These are phyloP conservation scores for Brassica nigra DNA, from an alignment of 345 rosid species.

Conservation along the genomic window DNA sequence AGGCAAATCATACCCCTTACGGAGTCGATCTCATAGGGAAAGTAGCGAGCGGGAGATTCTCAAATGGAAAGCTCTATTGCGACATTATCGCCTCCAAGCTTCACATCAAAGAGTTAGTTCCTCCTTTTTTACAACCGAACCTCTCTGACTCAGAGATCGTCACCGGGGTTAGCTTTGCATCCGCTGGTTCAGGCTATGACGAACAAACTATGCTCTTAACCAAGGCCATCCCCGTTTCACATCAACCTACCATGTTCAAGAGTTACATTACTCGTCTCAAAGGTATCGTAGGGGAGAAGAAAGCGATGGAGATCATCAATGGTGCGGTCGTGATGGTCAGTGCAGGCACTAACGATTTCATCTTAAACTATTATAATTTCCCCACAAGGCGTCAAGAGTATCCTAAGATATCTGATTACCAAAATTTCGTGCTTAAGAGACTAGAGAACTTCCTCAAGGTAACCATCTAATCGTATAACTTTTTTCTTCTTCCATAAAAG, in stretches of 20 bases:
- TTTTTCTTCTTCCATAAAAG: not conserved
- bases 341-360: conserved; percentile 58
- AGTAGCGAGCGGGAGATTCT: conserved; percentile 17
- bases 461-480: not conserved
- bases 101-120: conserved; percentile 23
- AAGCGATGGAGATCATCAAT: conserved; percentile 40
- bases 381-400: conserved; percentile 40
- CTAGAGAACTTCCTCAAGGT: not conserved
- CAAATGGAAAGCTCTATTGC: conserved; percentile 15
- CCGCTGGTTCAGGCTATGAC: conserved; percentile 23
- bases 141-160: conserved; percentile 1
- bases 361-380: conserved; percentile 43
- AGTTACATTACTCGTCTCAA: conserved; percentile 14
- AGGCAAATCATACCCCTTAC: conserved; percentile 15
- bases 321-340: conserved; percentile 45
- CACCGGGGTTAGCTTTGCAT: conserved; percentile 23
- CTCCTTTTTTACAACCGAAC: conserved; percentile 13
- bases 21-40: conserved; percentile 18
- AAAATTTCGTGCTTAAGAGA: conserved; percentile 25
- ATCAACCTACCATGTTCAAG: conserved; percentile 46
- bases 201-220: conserved; percentile 5
- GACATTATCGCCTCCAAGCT: conserved; percentile 5
- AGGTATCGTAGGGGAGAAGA: conserved; percentile 38
- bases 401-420: conserved; percentile 37
- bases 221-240: conserved; percentile 38